These are phyloP conservation scores for Diaporthe capsici DNA, from an alignment of 2,329 filamentous ascomycete species.

Conservation along the genomic window DNA sequence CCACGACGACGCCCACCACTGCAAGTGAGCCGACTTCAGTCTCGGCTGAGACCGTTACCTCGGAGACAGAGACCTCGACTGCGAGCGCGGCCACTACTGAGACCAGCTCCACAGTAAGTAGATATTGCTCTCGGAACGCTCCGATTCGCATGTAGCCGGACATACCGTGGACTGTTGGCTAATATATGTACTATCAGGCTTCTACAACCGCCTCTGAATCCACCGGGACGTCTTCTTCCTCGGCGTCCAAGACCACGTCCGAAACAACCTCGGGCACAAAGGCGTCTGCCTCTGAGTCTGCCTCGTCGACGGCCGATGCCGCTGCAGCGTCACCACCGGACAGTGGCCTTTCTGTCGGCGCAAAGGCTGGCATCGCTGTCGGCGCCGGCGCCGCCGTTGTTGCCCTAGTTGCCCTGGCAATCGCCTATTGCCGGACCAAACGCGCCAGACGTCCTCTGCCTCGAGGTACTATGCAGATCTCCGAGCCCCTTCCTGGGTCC, in stretches of 20 bases:
- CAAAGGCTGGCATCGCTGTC: constrained; percentile 65
- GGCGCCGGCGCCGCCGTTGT: constrained; percentile 60
- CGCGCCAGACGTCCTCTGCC: constrained; percentile 46
- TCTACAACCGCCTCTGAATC: constrained; percentile 27
- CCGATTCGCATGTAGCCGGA: too few species aligned
- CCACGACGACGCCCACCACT: constrained; percentile 33
- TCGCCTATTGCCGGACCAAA: constrained; percentile 57
- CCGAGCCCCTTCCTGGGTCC: constrained; percentile 64
- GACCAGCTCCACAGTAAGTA: constrained; percentile 36
- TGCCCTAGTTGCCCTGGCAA: constrained; percentile 55
- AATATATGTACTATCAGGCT: constrained; percentile 18
- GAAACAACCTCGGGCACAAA: constrained; percentile 4
- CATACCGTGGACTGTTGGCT: not conserved
- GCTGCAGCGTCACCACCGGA: not conserved
- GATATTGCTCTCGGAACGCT: not conserved
- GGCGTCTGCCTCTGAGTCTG: constrained; percentile 13
- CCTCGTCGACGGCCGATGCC: constrained; percentile 41
- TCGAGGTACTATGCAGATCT: constrained; percentile 58
- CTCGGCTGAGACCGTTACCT: constrained; percentile 16
- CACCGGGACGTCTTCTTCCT: constrained; percentile 30
- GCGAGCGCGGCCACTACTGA: constrained; percentile 20
- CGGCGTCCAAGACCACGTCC: constrained; percentile 17
- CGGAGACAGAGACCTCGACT: constrained; percentile 23
- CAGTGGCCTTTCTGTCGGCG: constrained; percentile 56
- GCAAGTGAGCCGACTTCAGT: constrained; percentile 26